A percentile compares a stretch with the other conserved stretches of the same genome.
phyloP scores from a whole-genome alignment of 2,329 filamentous ascomycete genomes.

The Hansfordia pulvinata region DNA sequence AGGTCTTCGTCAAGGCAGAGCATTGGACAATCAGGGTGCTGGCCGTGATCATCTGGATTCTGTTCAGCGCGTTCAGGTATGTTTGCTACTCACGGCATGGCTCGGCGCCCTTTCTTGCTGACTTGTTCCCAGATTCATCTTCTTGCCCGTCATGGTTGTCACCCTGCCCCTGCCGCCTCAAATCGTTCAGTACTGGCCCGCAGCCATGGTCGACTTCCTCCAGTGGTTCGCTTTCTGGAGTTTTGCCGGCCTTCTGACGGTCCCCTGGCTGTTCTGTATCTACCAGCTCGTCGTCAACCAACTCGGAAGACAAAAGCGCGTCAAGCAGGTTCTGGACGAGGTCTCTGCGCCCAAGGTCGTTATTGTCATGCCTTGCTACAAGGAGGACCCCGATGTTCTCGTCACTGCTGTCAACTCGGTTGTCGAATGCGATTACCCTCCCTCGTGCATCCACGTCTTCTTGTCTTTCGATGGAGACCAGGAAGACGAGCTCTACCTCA shows the following conservation, averaged over 20 bases:
- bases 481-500: slow-evolving; percentile 79
- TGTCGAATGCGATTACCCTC: slow-evolving; percentile 85
- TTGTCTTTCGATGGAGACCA: slow-evolving; percentile 87
- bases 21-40: slow-evolving; percentile 72
- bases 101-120: slow-evolving; percentile 3
- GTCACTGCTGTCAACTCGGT: slow-evolving; percentile 82
- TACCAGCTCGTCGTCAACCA: slow-evolving; percentile 84
- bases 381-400: slow-evolving; percentile 74
- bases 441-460: slow-evolving; percentile 86
- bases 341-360: slow-evolving; percentile 83
- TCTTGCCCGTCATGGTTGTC: slow-evolving; percentile 87
- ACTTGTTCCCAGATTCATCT: slow-evolving; percentile 48
- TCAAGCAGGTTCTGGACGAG: slow-evolving; percentile 77
- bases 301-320: slow-evolving; percentile 65
- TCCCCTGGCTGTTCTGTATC: slow-evolving; percentile 88
- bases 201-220: slow-evolving; percentile 51
- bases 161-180: slow-evolving; percentile 70
- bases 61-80: slow-evolving; percentile 68
- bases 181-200: slow-evolving; percentile 61
- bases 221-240: slow-evolving; percentile 97
- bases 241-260: slow-evolving; percentile 70
- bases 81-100: slow-evolving; percentile 7
- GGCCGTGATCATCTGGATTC: slow-evolving; percentile 57
- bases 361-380: slow-evolving; percentile 94
- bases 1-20: slow-evolving; percentile 82